Conservation (phyloP, 2,329 filamentous ascomycete species). For the Apiospora pterosperma region DNA sequence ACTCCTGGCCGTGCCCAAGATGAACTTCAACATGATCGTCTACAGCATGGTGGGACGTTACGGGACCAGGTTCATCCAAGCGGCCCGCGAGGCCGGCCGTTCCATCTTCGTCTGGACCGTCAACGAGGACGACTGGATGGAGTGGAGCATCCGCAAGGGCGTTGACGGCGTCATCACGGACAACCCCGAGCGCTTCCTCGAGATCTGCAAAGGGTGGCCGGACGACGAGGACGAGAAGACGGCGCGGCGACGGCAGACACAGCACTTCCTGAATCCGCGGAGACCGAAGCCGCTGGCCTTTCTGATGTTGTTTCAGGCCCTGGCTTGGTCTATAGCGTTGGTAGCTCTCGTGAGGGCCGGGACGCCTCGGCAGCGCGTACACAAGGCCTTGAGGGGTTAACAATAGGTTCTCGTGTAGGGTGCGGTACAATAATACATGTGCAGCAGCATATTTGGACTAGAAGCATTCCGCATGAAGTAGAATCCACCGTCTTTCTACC, state of each 20-base stretch:
- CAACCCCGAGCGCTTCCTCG: conserved; percentile 65
- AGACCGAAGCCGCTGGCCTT: conserved; percentile 1
- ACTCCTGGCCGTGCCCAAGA: conserved; percentile 64
- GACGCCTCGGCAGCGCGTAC: conserved; percentile 13
- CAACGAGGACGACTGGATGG: conserved; percentile 75
- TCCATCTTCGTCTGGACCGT: conserved; percentile 82
- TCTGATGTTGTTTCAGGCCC: conserved; percentile 4
- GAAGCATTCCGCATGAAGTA: too few relatives aligned
- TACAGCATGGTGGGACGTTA: conserved; percentile 64
- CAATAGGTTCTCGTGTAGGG: background rate
- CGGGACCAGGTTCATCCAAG: conserved; percentile 63
- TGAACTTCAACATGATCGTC: conserved; percentile 77
- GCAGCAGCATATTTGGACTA: too few relatives aligned
- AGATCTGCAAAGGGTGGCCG: conserved; percentile 47
- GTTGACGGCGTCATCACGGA: conserved; percentile 87
- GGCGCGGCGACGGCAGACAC: background rate
- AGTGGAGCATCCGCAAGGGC: conserved; percentile 66
- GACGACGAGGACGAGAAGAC: background rate
- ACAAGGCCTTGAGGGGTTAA: conserved; percentile 14
- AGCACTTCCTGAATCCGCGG: background rate
- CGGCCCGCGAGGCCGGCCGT: conserved; percentile 52
- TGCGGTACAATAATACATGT: background rate
- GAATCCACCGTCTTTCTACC: background rate
- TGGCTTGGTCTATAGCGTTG: conserved; percentile 10
- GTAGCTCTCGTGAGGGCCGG: conserved; percentile 13